Evolutionary conservation across 2,329 filamentous ascomycete species (phyloP), one percentile per base, ranked within the genome.

Genomic region (Colletotrichum agaves): DNA sequence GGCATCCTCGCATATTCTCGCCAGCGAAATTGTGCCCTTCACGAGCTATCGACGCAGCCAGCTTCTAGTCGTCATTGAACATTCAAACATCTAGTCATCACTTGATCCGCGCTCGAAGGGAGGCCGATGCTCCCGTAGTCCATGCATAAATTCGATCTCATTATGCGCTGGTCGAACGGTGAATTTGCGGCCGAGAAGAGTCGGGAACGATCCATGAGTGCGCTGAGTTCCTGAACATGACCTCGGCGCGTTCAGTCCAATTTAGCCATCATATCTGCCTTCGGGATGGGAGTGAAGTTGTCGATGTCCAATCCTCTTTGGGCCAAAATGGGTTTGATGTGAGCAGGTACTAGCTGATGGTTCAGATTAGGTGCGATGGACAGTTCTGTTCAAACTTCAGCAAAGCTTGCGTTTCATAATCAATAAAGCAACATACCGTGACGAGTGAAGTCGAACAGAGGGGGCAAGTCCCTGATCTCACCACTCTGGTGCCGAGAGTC

Each of bases 261-360:
- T 81, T 94, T 93, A 67, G 96, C 96, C 84, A 97, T 93, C 96
- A 99, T 98, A 80, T 98, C 93, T 76, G 96, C 91, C 85, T 94
- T 97, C 76, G 91, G 85, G 84, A 99, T 86, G 50, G 95, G 95
- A 74, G 90, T 93, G 81, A 99, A 93, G 80, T 94, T 94, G 81
- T 98, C 93, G 76, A 98, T 93, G 79, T 98, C 94, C 73, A 99
- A 87, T 61, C 93, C 94, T 75, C 90, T 90, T 53, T 90, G 86
- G 70, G 88, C 88, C 68, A 99, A 86, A 67, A 89, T 85, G 21
- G 93, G 83, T 75, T 90, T 90, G 74, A 94, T 89, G 80, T 98
- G 94, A 71, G 87, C 81, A 68, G 96, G 96, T 60, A 98, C 93
- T 74, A 99, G 87, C 80, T 93, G 90, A 75, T 89, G 85, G 83